phyloP scores from a whole-genome alignment of 768 basidiomycete genomes.

The Amanita muscaria region DNA sequence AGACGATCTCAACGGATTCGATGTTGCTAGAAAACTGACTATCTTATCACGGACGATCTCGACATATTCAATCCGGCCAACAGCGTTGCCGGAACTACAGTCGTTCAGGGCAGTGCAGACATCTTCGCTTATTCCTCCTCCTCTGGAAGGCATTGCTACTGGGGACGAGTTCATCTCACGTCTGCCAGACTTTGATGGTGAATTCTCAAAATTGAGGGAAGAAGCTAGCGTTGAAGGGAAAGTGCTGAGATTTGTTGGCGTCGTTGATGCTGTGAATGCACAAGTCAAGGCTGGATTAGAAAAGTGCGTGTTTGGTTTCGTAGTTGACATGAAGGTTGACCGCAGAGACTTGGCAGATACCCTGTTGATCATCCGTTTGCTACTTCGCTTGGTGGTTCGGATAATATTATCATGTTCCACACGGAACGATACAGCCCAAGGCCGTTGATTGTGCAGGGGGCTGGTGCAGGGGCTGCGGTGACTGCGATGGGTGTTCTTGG shows the following conservation, averaged over 20 bases:
- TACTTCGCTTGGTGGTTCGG: constrained; percentile 90
- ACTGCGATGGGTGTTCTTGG: constrained; percentile 97
- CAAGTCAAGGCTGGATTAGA: constrained; percentile 82
- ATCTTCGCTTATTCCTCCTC: too few relatives aligned
- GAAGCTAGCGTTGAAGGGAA: constrained; percentile 73
- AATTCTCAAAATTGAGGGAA: constrained; percentile 68
- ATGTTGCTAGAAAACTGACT: constrained; percentile 94
- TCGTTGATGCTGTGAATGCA: constrained; percentile 71
- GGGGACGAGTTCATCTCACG: constrained; percentile 79
- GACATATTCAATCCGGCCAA: constrained; percentile 17
- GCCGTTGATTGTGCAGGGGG: constrained; percentile 90
- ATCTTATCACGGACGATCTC: constrained; percentile 83
- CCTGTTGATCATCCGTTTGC: constrained; percentile 87
- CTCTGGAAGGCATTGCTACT: too few relatives aligned
- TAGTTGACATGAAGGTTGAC: too few relatives aligned
- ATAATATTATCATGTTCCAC: constrained; percentile 98
- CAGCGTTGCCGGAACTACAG: too few relatives aligned
- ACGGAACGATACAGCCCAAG: constrained; percentile 84
- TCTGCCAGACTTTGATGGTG: constrained; percentile 74
- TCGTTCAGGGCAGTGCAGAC: too few relatives aligned
- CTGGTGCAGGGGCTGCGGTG: constrained; percentile 95
- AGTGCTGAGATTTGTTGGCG: constrained; percentile 90
- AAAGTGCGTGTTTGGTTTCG: constrained; percentile 52
- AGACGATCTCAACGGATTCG: constrained; percentile 93
- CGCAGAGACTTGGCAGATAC: too few relatives aligned